Evolutionary conservation across 2,329 filamentous ascomycete species (phyloP), one percentile per base, ranked within the genome.

Genomic region (Penicillium sp.): DNA sequence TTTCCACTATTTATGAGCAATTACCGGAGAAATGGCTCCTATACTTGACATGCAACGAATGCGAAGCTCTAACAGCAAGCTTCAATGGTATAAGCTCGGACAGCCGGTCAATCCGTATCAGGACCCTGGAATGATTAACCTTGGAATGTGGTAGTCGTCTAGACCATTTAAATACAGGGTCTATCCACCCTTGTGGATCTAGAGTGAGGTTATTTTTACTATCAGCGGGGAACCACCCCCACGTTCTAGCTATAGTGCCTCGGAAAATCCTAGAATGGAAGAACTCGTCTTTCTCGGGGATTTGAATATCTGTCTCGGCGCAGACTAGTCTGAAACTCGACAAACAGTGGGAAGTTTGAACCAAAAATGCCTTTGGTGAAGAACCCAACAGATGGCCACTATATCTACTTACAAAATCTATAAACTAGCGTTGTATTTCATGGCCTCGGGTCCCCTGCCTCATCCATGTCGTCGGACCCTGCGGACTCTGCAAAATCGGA

Each of bases 131-230:
- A 21, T 35, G 10, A 10, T 4, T 14, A 16, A 44, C 13, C n/a
- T 16, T 11, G 45, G 37, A 43, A 37, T 11, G 29, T 25, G 54
- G 51, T 26, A 37, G 29, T 25, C 45, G 50, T 62, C 57, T 57
- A 58, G 60, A 55, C 49, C 46, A 33, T 4, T 19, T 4, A 43
- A 3, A 33, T 23, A 55, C 60, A 42, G 21, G 43, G 52, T 7
- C 11, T 9, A 47, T 37, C 4, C 39, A 43, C 9, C 14, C 16
- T 5, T 27, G 46, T 31, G 16, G 16, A 16, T 31, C 31, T 27
- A 50, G 16, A 27, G 33, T 23, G 16, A 39, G 47, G 16, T 29
- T 25, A 2, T 13, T 39, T 29, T 50, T 37, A 9, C 14, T n/a
- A 13, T 23, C 21, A 50, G 48, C 23, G 33, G 31, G n/a, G 48